A percentile compares a stretch with the other conserved stretches of the same genome.
Evolutionary conservation across 805 yeast genomes (phyloP).

Genomic region (Ogataea paradorogensis): DNA sequence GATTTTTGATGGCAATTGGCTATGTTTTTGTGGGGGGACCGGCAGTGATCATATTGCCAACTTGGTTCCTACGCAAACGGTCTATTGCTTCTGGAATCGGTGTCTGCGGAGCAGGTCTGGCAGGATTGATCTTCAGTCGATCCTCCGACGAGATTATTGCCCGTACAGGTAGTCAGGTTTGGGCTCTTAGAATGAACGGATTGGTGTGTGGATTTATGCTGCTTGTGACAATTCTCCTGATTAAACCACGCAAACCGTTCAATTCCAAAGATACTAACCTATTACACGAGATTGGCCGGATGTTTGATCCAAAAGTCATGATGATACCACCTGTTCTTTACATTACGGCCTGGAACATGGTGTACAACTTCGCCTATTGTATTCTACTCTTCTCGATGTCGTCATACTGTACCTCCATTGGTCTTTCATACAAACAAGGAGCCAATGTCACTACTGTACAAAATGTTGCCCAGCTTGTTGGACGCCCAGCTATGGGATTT

Average conservation of each 20-base stretch:
- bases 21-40: constrained; percentile 39
- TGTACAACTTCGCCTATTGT: constrained; percentile 34
- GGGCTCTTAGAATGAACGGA: constrained; percentile 47
- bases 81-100: constrained; percentile 50
- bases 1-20: constrained; percentile 43
- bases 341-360: constrained; percentile 23
- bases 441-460: constrained; percentile 45
- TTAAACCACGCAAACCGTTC: constrained; percentile 25
- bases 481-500: constrained; percentile 49
- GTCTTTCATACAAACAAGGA: constrained; percentile 44
- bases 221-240: constrained; percentile 18
- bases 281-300: constrained; percentile 17
- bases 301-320: constrained; percentile 17
- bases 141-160: constrained; percentile 41
- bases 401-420: constrained; percentile 48
- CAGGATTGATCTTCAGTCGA: constrained; percentile 48
- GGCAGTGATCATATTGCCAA: constrained; percentile 38
- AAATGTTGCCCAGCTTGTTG: constrained; percentile 46
- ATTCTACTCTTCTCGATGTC: constrained; percentile 44
- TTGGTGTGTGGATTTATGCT: constrained; percentile 28
- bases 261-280: constrained; percentile 19
- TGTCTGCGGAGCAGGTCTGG: constrained; percentile 50
- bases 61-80: constrained; percentile 46
- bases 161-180: constrained; percentile 40
- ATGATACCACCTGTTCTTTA: constrained; percentile 25